Percentiles rank a stretch among this genome's conserved stretches.
These are phyloP conservation scores for Diplodia sapinea DNA, from an alignment of 2,329 filamentous ascomycete genomes.

Conservation along the genomic window DNA sequence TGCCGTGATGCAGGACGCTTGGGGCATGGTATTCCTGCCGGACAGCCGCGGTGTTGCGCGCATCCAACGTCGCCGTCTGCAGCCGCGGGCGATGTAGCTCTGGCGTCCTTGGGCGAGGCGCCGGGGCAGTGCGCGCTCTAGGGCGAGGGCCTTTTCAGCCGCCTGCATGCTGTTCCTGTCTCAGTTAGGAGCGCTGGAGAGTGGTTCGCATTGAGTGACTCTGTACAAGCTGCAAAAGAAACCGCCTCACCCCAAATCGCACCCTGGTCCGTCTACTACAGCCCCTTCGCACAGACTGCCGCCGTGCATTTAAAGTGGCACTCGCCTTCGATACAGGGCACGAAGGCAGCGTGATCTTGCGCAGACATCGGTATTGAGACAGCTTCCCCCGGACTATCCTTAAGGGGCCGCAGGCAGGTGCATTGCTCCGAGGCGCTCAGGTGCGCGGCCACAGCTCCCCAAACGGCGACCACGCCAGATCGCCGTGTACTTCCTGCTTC, in stretches of 20 bases:
- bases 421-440: conserved; percentile 12
- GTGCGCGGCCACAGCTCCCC: conserved; percentile 26
- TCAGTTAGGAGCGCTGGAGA: conserved; percentile 31
- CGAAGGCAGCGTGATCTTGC: conserved; percentile 25
- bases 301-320: conserved; percentile 32
- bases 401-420: conserved; percentile 27
- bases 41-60: conserved; percentile 13
- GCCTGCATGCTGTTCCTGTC: conserved; percentile 32
- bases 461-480: conserved; percentile 17
- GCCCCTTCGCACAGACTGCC: conserved; percentile 31
- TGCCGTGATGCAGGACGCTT: conserved; percentile 21
- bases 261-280: conserved; percentile 28
- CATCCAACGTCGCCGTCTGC: conserved; percentile 20
- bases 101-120: conserved; percentile 1
- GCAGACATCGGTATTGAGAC: conserved; percentile 32
- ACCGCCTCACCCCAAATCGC: conserved; percentile 28
- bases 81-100: not conserved
- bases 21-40: conserved; percentile 17
- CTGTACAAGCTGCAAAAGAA: conserved; percentile 33
- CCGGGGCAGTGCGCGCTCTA: conserved; percentile 13
- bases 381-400: conserved; percentile 30
- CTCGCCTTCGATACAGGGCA: conserved; percentile 30
- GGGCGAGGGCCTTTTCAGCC: conserved; percentile 29
- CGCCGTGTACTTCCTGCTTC: conserved; percentile 18
- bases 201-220: conserved; percentile 32